A percentile compares a stretch with the other conserved stretches of the same genome.
Conservation (phyloP, 2,329 filamentous ascomycete genomes). For the Aureobasidium pullulans region DNA sequence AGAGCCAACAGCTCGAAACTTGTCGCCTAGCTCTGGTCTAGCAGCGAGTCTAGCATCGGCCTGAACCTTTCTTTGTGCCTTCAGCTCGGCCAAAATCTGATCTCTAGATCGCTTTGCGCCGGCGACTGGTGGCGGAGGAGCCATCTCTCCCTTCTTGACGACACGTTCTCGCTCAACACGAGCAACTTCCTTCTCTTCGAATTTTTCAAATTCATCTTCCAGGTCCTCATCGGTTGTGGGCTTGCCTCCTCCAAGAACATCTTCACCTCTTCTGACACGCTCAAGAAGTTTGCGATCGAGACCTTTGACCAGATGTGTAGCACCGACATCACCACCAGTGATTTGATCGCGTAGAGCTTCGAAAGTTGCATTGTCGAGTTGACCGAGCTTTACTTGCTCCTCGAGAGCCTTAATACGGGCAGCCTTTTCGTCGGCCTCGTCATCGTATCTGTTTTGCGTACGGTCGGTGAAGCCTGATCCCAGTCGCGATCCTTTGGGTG, state of each 20-base stretch:
- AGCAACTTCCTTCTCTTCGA: conserved; percentile 61
- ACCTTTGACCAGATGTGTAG: conserved; percentile 85
- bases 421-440: conserved; percentile 48
- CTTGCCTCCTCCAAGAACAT: conserved; percentile 35
- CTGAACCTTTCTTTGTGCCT: conserved; percentile 44
- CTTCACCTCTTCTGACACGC: conserved; percentile 60
- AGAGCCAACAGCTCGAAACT: conserved; percentile 46
- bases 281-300: conserved; percentile 77
- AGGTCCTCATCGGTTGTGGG: conserved; percentile 25
- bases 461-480: conserved; percentile 80
- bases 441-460: conserved; percentile 55
- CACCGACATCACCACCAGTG: conserved; percentile 69
- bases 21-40: conserved; percentile 44
- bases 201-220: conserved; percentile 43
- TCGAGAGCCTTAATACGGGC: conserved; percentile 70
- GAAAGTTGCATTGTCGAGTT: conserved; percentile 76
- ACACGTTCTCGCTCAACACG: conserved; percentile 54
- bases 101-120: conserved; percentile 49
- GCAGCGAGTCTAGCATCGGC: conserved; percentile 36
- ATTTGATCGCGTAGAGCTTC: conserved; percentile 68
- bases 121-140: conserved; percentile 32
- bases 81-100: conserved; percentile 53
- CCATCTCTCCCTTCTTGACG: conserved; percentile 46
- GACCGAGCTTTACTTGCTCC: conserved; percentile 70
- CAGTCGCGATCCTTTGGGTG: conserved; percentile 75